Percentiles rank a stretch among this genome's conserved stretches.
These are phyloP conservation scores for Arthroderma uncinatum DNA, from an alignment of 2,329 filamentous ascomycete species.

Conservation along the genomic window DNA sequence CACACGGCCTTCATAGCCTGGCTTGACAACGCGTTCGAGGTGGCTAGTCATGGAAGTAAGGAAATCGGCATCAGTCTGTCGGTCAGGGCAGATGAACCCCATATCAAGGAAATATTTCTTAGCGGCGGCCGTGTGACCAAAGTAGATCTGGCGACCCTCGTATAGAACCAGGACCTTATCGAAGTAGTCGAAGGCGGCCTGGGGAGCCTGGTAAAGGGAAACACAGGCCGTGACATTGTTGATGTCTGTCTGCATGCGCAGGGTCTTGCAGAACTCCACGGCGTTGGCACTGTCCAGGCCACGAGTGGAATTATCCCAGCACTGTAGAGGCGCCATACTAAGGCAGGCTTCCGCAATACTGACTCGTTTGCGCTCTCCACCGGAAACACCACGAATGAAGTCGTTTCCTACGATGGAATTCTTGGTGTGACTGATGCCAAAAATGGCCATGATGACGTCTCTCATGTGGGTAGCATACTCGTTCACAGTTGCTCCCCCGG, in stretches of 20 bases:
- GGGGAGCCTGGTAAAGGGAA: conserved; percentile 58
- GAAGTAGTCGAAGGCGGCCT: conserved; percentile 45
- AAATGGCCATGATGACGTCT: conserved; percentile 57
- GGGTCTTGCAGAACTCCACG: conserved; percentile 57
- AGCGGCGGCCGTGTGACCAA: conserved; percentile 53
- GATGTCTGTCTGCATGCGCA: conserved; percentile 56
- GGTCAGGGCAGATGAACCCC: conserved; percentile 59
- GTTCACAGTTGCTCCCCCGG: conserved; percentile 49
- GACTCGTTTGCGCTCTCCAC: conserved; percentile 66
- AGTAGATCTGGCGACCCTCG: conserved; percentile 60
- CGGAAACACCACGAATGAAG: conserved; percentile 58
- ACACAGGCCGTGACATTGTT: conserved; percentile 52
- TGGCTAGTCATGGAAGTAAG: conserved; percentile 59
- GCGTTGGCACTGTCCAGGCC: conserved; percentile 65
- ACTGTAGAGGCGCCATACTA: conserved; percentile 51
- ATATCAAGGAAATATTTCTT: conserved; percentile 62
- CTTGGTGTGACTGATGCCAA: conserved; percentile 60
- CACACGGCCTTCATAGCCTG: conserved; percentile 47
- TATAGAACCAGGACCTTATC: conserved; percentile 60
- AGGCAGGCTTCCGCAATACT: conserved; percentile 69
- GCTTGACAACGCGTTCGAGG: conserved; percentile 45
- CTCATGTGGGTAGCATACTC: conserved; percentile 52
- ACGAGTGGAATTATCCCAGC: conserved; percentile 66
- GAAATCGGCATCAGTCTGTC: conserved; percentile 66
- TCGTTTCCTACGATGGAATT: conserved; percentile 67